phyloP scores from a whole-genome alignment of 2,329 filamentous ascomycete species.

The Trichophyton rubrum region DNA sequence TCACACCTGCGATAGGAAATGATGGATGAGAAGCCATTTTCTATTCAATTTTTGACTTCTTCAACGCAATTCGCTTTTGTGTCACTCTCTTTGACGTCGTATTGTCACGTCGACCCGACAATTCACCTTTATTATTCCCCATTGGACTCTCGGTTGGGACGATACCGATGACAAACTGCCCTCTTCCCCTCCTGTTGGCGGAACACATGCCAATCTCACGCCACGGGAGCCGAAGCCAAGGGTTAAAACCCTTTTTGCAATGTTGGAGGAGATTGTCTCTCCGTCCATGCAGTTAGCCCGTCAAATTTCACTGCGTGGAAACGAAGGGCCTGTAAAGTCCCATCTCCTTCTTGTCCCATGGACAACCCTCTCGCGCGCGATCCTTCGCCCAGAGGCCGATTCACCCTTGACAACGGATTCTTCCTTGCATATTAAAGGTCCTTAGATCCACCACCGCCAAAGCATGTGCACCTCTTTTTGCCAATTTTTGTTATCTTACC shows the following conservation, averaged over 20 bases:
- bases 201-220: neutral
- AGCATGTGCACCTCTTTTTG: neutral
- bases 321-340: neutral
- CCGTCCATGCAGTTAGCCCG: neutral
- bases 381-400: neutral
- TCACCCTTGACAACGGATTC: neutral
- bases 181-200: neutral
- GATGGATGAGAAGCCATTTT: constrained; percentile 3
- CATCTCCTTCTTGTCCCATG: neutral
- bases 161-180: neutral
- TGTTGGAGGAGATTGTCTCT: neutral
- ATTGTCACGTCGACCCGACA: neutral
- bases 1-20: constrained; percentile 2
- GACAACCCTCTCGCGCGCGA: neutral
- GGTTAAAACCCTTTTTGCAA: neutral
- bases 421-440: neutral
- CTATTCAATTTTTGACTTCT: neutral
- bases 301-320: neutral
- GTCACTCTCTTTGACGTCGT: neutral
- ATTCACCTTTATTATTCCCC: neutral
- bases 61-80: neutral
- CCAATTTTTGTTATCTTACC: neutral
- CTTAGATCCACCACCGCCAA: neutral
- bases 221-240: neutral
- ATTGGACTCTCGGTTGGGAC: neutral